phyloP scores from a whole-genome alignment of 176 grass and related monocot genomes.

The Metroxylon sagu region DNA sequence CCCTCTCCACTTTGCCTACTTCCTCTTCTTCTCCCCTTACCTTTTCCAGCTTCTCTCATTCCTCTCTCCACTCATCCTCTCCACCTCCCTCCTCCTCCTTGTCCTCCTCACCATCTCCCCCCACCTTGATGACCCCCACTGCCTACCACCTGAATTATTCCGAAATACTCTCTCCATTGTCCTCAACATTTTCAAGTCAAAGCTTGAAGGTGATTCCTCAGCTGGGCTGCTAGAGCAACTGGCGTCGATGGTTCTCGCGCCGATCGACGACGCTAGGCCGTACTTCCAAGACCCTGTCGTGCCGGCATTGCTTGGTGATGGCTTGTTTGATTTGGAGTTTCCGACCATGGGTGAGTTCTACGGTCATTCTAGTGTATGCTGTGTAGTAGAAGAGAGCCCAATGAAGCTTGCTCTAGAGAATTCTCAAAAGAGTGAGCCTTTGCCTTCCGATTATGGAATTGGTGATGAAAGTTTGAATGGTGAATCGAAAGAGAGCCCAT shows the following conservation, averaged over 20 bases:
- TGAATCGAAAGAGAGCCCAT: no score
- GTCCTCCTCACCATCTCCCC: conserved; percentile 42
- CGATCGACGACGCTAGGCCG: background rate
- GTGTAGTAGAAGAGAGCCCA: no score
- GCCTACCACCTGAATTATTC: conserved; percentile 21
- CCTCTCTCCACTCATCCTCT: conserved; percentile 65
- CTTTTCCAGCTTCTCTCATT: conserved; percentile 39
- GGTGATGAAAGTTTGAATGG: no score
- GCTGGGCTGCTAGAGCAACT: conserved; percentile 39
- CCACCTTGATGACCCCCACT: conserved; percentile 8
- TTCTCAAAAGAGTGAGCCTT: no score
- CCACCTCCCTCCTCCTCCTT: conserved; percentile 56
- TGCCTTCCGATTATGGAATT: no score
- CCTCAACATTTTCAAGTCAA: conserved; percentile 38
- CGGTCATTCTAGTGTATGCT: no score
- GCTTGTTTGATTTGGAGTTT: no score
- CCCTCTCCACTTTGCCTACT: conserved; percentile 63
- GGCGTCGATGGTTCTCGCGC: conserved; percentile 18
- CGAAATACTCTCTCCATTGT: conserved; percentile 51
- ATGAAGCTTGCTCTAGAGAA: no score
- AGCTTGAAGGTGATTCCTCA: conserved; percentile 8
- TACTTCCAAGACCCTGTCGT: no score
- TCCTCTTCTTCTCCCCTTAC: conserved; percentile 62
- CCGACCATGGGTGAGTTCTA: no score
- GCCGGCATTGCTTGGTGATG: no score